These are phyloP conservation scores for Geosmithia morbida DNA, from an alignment of 2,329 filamentous ascomycete species.

Conservation along the genomic window DNA sequence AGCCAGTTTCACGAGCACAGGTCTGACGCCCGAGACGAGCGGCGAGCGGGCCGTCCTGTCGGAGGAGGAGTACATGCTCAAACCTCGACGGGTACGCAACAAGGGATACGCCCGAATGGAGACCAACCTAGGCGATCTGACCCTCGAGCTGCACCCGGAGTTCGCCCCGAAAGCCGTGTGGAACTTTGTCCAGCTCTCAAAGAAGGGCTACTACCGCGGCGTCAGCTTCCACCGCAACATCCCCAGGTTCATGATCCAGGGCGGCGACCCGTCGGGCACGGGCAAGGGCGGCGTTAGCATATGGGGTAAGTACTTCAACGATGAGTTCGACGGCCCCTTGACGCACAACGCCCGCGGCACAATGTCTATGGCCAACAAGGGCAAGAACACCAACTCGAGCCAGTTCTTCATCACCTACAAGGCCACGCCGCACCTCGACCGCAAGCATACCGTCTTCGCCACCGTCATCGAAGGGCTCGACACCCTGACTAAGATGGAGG, in stretches of 20 bases:
- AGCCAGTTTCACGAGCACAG: conserved; percentile 89
- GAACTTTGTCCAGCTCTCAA: conserved; percentile 84
- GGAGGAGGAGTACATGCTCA: conserved; percentile 94
- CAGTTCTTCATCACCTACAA: conserved; percentile 95
- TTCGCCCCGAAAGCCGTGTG: conserved; percentile 86
- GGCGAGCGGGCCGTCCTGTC: conserved; percentile 73
- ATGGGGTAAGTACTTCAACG: conserved; percentile 88
- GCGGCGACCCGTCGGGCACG: conserved; percentile 85
- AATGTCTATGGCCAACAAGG: conserved; percentile 91
- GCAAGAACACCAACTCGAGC: conserved; percentile 90
- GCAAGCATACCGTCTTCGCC: conserved; percentile 95
- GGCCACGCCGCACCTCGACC: conserved; percentile 69
- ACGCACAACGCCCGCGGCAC: conserved; percentile 73
- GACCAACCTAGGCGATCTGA: conserved; percentile 74
- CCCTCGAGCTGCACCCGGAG: conserved; percentile 81
- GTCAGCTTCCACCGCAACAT: conserved; percentile 90
- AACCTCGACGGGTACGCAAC: conserved; percentile 72
- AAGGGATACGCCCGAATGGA: conserved; percentile 86
- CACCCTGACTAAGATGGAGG: conserved; percentile 63
- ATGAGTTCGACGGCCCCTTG: conserved; percentile 82
- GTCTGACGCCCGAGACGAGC: conserved; percentile 81
- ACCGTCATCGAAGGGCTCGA: conserved; percentile 65
- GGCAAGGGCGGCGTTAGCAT: conserved; percentile 80
- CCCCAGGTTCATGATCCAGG: conserved; percentile 94
- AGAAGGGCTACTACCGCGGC: conserved; percentile 79